Percentiles rank a stretch among this genome's conserved stretches.
These are phyloP conservation scores for Podospora pseudopauciseta DNA, from an alignment of 495 filamentous ascomycete species.

Conservation along the genomic window DNA sequence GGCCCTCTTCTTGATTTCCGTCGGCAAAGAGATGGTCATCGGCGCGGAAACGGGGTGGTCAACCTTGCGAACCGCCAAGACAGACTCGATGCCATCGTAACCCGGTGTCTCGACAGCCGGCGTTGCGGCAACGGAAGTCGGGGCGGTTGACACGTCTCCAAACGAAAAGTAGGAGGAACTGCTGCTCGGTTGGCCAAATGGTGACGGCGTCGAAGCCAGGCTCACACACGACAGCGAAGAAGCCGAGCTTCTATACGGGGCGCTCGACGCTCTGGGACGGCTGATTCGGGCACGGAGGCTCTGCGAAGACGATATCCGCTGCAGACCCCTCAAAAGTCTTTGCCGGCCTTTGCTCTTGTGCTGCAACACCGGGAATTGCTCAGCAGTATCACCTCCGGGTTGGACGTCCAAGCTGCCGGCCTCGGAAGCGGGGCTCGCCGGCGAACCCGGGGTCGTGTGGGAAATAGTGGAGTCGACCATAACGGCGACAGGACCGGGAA, in stretches of 20 bases:
- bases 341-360: slow-evolving; percentile 69
- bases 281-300: slow-evolving; percentile 59
- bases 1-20: slow-evolving; percentile 53
- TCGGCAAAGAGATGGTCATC: slow-evolving; percentile 59
- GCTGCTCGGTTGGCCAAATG: slow-evolving; percentile 46
- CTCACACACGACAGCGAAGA: slow-evolving; percentile 77
- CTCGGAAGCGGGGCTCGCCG: slow-evolving; percentile 13
- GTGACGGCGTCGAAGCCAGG: slow-evolving; percentile 58
- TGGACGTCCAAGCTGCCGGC: slow-evolving; percentile 8
- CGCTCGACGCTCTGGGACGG: slow-evolving; percentile 62
- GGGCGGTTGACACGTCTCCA: slow-evolving; percentile 60
- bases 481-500: slow-evolving; percentile 9
- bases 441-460: slow-evolving; percentile 6
- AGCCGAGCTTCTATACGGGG: slow-evolving; percentile 52
- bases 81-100: slow-evolving; percentile 35
- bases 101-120: slow-evolving; percentile 41
- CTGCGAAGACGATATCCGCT: slow-evolving; percentile 85
- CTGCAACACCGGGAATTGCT: slow-evolving; percentile 18
- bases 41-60: slow-evolving; percentile 31
- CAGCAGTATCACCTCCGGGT: background rate
- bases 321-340: slow-evolving; percentile 71
- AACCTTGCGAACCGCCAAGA: slow-evolving; percentile 35
- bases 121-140: slow-evolving; percentile 55
- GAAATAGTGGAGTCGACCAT: slow-evolving; percentile 26
- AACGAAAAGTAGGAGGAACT: slow-evolving; percentile 58